These are phyloP conservation scores for Thalassiosira exigua DNA, from an alignment of 352 stramenopile genomes.

Conservation along the genomic window DNA sequence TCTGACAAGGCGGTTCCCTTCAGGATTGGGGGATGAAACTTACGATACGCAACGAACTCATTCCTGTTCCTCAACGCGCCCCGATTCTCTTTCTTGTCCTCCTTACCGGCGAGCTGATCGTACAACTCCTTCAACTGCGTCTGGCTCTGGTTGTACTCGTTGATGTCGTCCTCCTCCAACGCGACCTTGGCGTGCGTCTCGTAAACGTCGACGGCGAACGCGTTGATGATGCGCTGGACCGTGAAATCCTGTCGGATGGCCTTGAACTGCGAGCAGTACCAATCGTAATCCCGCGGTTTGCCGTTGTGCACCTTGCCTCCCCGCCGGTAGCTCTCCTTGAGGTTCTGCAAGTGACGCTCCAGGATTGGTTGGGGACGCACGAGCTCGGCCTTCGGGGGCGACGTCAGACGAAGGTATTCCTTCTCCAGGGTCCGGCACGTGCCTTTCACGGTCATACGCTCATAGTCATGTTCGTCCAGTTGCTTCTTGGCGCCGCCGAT, in stretches of 20 bases:
- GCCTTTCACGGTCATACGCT: conserved; percentile 88
- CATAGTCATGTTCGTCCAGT: conserved; percentile 72
- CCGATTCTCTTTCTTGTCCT: conserved; percentile 17
- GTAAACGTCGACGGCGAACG: conserved; percentile 97
- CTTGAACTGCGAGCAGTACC: conserved; percentile 98
- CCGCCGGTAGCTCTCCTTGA: conserved; percentile 85
- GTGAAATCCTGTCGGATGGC: conserved; percentile 98
- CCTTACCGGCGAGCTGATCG: conserved; percentile 41
- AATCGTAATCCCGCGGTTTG: conserved; percentile 76
- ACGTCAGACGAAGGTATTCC: conserved; percentile 97
- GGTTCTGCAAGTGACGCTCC: conserved; percentile 77
- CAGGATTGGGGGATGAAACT: no score
- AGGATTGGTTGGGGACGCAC: conserved; percentile 94
- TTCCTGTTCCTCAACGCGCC: conserved; percentile 58
- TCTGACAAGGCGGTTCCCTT: no score
- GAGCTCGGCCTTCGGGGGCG: conserved; percentile 92
- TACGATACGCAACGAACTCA: conserved; percentile 82
- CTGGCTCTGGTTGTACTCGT: conserved; percentile 89
- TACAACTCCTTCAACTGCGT: conserved; percentile 82
- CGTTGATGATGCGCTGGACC: conserved; percentile 94
- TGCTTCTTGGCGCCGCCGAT: conserved; percentile 61
- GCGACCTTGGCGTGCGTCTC: conserved; percentile 96
- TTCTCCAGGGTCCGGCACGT: conserved; percentile 96
- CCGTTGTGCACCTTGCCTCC: conserved; percentile 91
- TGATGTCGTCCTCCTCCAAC: conserved; percentile 89